Evolutionary conservation across 192 early-diverging fungal genomes (phyloP).

Genomic region (Entomortierella chlamydospora): DNA sequence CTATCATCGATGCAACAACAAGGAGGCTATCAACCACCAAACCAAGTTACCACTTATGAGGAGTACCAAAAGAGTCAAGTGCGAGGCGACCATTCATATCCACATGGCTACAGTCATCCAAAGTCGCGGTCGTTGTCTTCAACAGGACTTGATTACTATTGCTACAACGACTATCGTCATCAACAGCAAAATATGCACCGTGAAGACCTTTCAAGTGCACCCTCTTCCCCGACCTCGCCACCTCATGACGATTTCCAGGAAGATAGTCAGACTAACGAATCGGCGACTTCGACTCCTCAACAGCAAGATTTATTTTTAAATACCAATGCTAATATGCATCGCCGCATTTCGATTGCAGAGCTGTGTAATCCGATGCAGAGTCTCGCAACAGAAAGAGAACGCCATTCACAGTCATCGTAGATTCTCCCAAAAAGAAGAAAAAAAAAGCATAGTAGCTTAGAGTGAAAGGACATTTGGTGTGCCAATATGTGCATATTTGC

Average conservation of each 20-base stretch:
- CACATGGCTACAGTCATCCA: background rate
- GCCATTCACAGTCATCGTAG: background rate
- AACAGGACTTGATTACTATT: background rate
- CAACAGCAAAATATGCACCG: constrained; percentile 15
- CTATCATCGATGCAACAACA: constrained; percentile 3
- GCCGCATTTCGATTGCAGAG: constrained; percentile 53
- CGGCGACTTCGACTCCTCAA: constrained; percentile 7
- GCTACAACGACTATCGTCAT: constrained; percentile 4
- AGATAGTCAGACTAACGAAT: constrained; percentile 7
- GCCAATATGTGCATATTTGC: too few relatives aligned
- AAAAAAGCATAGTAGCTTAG: background rate
- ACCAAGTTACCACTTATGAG: constrained; percentile 33
- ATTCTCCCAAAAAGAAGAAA: background rate
- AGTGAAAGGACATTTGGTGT: too few relatives aligned
- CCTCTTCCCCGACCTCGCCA: constrained; percentile 21
- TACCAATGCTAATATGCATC: constrained; percentile 26
- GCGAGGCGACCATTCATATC: constrained; percentile 2
- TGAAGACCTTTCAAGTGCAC: constrained; percentile 37
- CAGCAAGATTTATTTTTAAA: background rate
- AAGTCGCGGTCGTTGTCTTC: background rate
- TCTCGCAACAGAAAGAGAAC: constrained; percentile 39
- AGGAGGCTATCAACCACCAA: background rate
- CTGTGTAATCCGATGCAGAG: constrained; percentile 51
- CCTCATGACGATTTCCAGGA: constrained; percentile 10
- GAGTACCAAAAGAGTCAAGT: constrained; percentile 26